Conservation (phyloP, 2,329 filamentous ascomycete species). For the Cladosporium phlei region DNA sequence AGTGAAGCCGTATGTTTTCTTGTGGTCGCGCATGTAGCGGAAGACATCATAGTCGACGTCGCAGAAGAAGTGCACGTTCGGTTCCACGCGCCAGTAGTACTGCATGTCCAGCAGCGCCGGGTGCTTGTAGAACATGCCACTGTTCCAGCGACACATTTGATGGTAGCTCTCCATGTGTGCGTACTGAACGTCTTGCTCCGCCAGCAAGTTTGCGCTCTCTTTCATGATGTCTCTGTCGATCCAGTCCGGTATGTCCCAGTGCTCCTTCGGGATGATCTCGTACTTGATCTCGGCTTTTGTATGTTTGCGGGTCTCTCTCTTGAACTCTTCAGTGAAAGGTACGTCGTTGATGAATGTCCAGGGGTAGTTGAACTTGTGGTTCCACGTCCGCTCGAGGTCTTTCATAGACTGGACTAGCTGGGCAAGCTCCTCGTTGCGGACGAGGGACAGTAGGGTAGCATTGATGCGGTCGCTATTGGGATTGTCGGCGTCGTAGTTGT, state of each 20-base stretch:
- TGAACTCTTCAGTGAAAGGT: conserved; percentile 91
- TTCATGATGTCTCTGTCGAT: conserved; percentile 82
- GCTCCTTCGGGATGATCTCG: conserved; percentile 85
- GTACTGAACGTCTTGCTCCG: conserved; percentile 86
- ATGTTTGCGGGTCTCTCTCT: conserved; percentile 67
- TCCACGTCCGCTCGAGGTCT: conserved; percentile 93
- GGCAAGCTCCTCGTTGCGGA: conserved; percentile 83
- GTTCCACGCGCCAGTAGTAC: conserved; percentile 98
- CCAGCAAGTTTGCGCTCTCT: conserved; percentile 76
- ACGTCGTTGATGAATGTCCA: conserved; percentile 99
- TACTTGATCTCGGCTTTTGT: conserved; percentile 88
- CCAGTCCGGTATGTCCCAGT: conserved; percentile 90
- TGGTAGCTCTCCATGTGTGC: conserved; percentile 86
- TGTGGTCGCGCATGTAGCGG: conserved; percentile 94
- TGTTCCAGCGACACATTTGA: conserved; percentile 99
- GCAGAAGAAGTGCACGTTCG: conserved; percentile 98
- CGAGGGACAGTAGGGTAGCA: conserved; percentile 84
- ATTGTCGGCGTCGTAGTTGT: conserved; percentile 73
- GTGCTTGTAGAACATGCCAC: conserved; percentile 95
- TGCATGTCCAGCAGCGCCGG: conserved; percentile 74
- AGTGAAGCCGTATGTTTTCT: conserved; percentile 98
- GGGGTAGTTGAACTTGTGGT: conserved; percentile 97
- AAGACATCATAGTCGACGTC: conserved; percentile 98
- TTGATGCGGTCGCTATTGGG: conserved; percentile 79
- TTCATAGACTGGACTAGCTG: conserved; percentile 83